Base-by-base conservation (phyloP, 2,329 filamentous ascomycete species). In the Dactylella cylindrospora region DNA sequence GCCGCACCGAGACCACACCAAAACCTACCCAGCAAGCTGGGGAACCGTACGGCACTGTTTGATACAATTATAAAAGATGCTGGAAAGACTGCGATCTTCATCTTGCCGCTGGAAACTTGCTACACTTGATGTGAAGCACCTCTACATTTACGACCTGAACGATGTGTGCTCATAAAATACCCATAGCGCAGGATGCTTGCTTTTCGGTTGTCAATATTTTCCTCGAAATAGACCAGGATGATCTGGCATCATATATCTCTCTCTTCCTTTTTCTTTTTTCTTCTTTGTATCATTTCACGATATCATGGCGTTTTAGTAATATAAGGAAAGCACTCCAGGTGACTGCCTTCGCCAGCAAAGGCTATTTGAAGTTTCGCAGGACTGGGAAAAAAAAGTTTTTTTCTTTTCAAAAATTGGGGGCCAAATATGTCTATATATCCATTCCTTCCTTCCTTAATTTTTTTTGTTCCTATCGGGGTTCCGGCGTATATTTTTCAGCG, bases 151-250 rank as follows among this genome's bases (percentile, higher is more conserved):
- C 12, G 19, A 44, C 39, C 28, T 50, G 20, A 2, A 45, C 26
- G 41, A 49, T 39, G 43, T 17, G 13, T 35, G 25, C n/a, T 51
- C 31, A 47, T 36, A 41, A 28, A 35, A 49, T 39, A 54, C 49
- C 31, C 43, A 54, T 25, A 50, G 57, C 57, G 28, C 57, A 38
- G 57, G 49, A 29, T 62, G 57, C 57, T 62, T 62, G 33, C 19
- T 49, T 33, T 54, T 54, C 38, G 38, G 19, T 22, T 50, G 49
- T 62, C 28, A 49, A 62, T 62, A 53, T 62, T 62, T 10, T 19
- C 19, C 15, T 13, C 8, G 32, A 45, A 36, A 54, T 62, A 54
- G n/a, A 36, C 43, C 43, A 15, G 43, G 13, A 29, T 5, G 23
- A 12, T 29, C 39, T 17, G 25, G n/a, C n/a, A 26, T 19, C 8